phyloP scores from a whole-genome alignment of 306 rosid species.

The Quercus gilva region DNA sequence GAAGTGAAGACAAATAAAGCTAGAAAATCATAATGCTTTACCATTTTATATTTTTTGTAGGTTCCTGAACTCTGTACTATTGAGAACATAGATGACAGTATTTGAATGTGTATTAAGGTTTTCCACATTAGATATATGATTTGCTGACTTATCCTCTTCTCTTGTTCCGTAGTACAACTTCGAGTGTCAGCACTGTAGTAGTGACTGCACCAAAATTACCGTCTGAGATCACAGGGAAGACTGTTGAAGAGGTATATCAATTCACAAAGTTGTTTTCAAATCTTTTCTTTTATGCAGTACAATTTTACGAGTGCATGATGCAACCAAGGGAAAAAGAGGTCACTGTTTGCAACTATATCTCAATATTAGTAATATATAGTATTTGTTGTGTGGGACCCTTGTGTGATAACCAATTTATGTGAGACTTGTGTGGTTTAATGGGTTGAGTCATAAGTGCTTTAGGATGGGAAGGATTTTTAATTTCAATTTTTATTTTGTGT shows the following conservation, averaged over 20 bases:
- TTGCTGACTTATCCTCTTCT: constrained; percentile 19
- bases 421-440: no score
- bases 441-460: no score
- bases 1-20: background rate
- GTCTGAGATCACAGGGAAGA: constrained; percentile 90
- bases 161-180: constrained; percentile 58
- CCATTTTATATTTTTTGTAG: background rate
- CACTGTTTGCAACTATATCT: no score
- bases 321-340: no score
- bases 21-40: background rate
- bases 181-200: constrained; percentile 51
- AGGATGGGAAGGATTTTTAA: no score
- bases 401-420: no score
- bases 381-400: no score
- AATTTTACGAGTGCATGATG: background rate
- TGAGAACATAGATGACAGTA: background rate
- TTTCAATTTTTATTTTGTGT: no score
- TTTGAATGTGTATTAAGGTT: background rate
- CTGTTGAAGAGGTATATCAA: constrained; percentile 88
- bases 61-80: background rate
- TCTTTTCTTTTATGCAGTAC: constrained; percentile 4
- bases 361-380: no score
- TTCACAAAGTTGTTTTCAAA: background rate
- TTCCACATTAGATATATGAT: background rate
- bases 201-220: constrained; percentile 70